Evolutionary conservation across 768 basidiomycete species (phyloP), one percentile per base, ranked within the genome.

Genomic region (Fistulinella prunicolor): DNA sequence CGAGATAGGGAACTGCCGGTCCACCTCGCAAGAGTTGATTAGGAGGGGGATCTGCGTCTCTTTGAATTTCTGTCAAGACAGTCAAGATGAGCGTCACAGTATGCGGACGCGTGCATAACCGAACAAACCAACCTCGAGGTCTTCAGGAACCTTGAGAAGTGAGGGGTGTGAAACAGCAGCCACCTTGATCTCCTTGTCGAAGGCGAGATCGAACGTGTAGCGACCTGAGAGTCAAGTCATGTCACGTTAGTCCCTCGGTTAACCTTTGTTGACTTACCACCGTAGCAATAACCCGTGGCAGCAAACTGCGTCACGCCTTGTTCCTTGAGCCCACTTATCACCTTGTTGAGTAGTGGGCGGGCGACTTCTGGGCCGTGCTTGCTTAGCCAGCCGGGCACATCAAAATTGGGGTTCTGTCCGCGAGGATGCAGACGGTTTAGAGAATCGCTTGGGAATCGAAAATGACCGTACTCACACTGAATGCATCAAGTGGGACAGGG

Each of bases 211-310:
- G 59, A 74, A 71, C 28, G 63, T 59, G 37, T 74, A 77, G n/a
- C 73, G 71, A 58, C 55, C 74, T 21, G 49, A 19, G 6, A 16
- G 4, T 6, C 5, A 10, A 6, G 10, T 19, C 35, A 36, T 6
- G 17, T 36, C 35, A 19, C 16, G n/a, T 36, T 7, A 4, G 17
- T 19, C 35, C 17, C 17, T 36, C 35, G n/a, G 5, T 36, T 16
- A 10, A 14, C n/a, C 1, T 14, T n/a, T 22, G 20, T 0, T 2
- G 16, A 55, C 72, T 48, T 50, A 75, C 80, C 85, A 50, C 85
- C 83, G 46, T 78, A 82, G 70, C 88, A 90, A 70, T 81, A 89
- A 3, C 84, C 85, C 5, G 77, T 76, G 0, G 81, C 80, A 0
- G 70, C 85, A 47, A 89, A 75, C 7, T 61, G 62, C 2, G 71